phyloP scores from a whole-genome alignment of 306 rosid genomes.

The Malus sieversii region DNA sequence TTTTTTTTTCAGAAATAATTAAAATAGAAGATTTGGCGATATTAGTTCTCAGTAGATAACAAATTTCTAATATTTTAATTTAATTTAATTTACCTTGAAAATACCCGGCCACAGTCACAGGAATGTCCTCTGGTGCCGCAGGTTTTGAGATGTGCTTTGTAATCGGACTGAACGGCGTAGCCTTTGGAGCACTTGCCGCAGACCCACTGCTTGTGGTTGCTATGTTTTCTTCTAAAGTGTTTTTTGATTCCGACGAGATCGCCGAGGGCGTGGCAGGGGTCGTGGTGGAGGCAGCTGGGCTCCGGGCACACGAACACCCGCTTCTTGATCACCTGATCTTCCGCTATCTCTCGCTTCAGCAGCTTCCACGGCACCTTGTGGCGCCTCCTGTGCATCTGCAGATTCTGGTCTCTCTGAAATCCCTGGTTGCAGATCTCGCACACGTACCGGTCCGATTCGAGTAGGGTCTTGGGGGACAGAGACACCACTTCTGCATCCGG shows the following conservation, averaged over 20 bases:
- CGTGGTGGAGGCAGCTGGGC: constrained; percentile 74
- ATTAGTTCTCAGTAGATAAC: too few relatives aligned
- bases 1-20: too few relatives aligned
- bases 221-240: constrained; percentile 82
- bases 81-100: constrained; percentile 47
- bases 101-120: constrained; percentile 98
- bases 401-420: constrained; percentile 94
- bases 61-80: background rate
- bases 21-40: background rate
- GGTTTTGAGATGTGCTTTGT: constrained; percentile 94
- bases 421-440: constrained; percentile 99
- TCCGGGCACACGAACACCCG: constrained; percentile 91
- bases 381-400: constrained; percentile 89
- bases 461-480: constrained; percentile 68
- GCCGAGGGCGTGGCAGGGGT: constrained; percentile 86
- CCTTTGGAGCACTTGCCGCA: constrained; percentile 84
- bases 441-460: constrained; percentile 85
- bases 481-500: constrained; percentile 98
- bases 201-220: constrained; percentile 91
- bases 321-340: constrained; percentile 45
- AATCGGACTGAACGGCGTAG: constrained; percentile 94
- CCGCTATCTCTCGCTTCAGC: constrained; percentile 49
- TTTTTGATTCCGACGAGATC: constrained; percentile 94
- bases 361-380: constrained; percentile 96
- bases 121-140: constrained; percentile 99